These are phyloP conservation scores for Amorphotheca resinae DNA, from an alignment of 495 filamentous ascomycete species.

Conservation along the genomic window DNA sequence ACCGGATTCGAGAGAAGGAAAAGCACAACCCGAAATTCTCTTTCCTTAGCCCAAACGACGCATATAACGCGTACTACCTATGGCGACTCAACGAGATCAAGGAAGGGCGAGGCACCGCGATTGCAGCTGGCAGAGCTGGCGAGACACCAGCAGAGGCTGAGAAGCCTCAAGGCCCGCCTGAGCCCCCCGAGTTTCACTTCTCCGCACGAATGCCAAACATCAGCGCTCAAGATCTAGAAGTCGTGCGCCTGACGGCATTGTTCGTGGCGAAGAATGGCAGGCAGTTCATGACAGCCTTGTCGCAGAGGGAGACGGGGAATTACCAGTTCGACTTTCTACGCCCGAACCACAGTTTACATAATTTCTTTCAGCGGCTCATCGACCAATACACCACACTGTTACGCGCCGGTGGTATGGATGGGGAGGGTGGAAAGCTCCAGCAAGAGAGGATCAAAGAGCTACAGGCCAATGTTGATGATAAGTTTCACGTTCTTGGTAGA, in stretches of 20 bases:
- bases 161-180: slow-evolving; percentile 68
- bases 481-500: slow-evolving; percentile 64
- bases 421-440: slow-evolving; percentile 52
- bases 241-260: slow-evolving; percentile 78
- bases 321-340: slow-evolving; percentile 95
- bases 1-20: slow-evolving; percentile 79
- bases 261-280: slow-evolving; percentile 87
- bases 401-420: slow-evolving; percentile 53
- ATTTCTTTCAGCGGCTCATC: slow-evolving; percentile 82
- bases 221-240: slow-evolving; percentile 87
- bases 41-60: slow-evolving; percentile 69
- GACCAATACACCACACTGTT: slow-evolving; percentile 90
- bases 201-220: slow-evolving; percentile 96
- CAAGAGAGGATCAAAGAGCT: slow-evolving; percentile 61
- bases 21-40: slow-evolving; percentile 80
- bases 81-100: slow-evolving; percentile 83
- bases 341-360: slow-evolving; percentile 88
- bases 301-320: slow-evolving; percentile 79
- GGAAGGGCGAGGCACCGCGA: slow-evolving; percentile 65
- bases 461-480: slow-evolving; percentile 63
- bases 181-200: slow-evolving; percentile 87
- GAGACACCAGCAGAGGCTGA: slow-evolving; percentile 46
- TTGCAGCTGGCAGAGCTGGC: slow-evolving; percentile 63
- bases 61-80: slow-evolving; percentile 77
- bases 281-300: slow-evolving; percentile 76